phyloP scores from a whole-genome alignment of 2,329 filamentous ascomycete genomes.

The Cladophialophora psammophila region DNA sequence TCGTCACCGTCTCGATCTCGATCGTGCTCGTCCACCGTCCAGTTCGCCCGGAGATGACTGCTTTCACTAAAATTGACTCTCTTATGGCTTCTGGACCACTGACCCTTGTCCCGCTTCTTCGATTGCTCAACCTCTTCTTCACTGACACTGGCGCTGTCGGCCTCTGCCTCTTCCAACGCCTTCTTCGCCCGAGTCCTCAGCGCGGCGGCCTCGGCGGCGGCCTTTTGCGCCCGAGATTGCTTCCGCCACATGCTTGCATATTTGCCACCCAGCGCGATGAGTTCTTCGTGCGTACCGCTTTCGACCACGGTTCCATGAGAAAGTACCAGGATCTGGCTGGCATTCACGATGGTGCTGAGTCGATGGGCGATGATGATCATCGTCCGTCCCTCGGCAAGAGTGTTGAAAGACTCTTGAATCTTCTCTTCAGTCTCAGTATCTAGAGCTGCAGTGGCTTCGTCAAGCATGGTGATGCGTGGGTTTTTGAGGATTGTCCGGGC shows the following conservation, averaged over 20 bases:
- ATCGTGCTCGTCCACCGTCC: constrained; percentile 31
- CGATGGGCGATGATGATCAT: constrained; percentile 95
- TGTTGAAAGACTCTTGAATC: constrained; percentile 85
- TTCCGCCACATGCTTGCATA: constrained; percentile 90
- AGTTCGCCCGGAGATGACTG: constrained; percentile 34
- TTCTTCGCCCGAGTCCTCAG: constrained; percentile 54
- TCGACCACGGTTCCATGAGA: constrained; percentile 79
- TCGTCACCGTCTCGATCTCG: constrained; percentile 27
- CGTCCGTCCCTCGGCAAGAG: constrained; percentile 82
- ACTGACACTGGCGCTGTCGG: constrained; percentile 58
- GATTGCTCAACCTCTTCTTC: constrained; percentile 51
- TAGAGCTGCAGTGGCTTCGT: constrained; percentile 90
- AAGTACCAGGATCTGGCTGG: constrained; percentile 83
- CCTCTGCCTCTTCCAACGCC: constrained; percentile 48
- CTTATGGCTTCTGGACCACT: constrained; percentile 34
- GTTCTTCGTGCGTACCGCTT: constrained; percentile 77
- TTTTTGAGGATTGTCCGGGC: constrained; percentile 92
- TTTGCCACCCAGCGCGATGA: constrained; percentile 72
- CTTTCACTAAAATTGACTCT: constrained; percentile 40
- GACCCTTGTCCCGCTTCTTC: constrained; percentile 28
- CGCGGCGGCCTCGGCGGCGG: constrained; percentile 65
- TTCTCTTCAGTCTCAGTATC: constrained; percentile 93
- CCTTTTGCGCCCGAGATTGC: constrained; percentile 79
- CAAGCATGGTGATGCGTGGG: constrained; percentile 87
- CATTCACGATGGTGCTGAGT: constrained; percentile 82